Evolutionary conservation across 768 basidiomycete genomes (phyloP).

Genomic region (Nidula microcarpa): DNA sequence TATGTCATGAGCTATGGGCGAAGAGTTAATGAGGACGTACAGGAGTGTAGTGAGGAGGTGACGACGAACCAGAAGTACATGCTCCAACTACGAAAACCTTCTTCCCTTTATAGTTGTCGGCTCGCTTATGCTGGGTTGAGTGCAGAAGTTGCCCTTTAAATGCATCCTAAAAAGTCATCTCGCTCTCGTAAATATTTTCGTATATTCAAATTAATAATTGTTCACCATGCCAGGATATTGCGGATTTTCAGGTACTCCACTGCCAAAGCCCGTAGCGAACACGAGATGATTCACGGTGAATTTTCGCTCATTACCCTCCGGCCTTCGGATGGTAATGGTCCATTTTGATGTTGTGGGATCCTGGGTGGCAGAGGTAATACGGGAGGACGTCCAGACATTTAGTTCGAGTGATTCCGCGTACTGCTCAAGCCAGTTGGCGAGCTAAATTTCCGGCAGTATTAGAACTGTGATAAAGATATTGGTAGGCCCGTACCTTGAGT

Average conservation of each 20-base stretch:
- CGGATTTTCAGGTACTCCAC: constrained; percentile 41
- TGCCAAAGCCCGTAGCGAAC: constrained; percentile 51
- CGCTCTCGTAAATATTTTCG: not conserved
- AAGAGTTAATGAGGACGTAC: not conserved
- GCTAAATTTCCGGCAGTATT: constrained; percentile 27
- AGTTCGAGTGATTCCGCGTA: constrained; percentile 60
- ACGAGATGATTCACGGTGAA: constrained; percentile 48
- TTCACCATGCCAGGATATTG: constrained; percentile 38
- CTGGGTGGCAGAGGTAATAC: not conserved
- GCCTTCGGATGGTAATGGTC: not conserved
- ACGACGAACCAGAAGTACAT: constrained; percentile 40
- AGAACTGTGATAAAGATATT: not conserved
- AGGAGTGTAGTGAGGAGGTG: not conserved
- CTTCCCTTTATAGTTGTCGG: constrained; percentile 49
- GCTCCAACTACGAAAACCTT: constrained; percentile 54
- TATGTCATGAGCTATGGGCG: constrained; percentile 31
- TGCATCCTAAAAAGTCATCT: not conserved
- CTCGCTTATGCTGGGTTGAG: constrained; percentile 44
- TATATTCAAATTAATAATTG: not conserved
- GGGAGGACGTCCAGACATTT: constrained; percentile 58
- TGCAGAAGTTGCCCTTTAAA: constrained; percentile 45
- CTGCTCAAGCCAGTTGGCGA: constrained; percentile 64
- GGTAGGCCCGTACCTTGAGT: constrained; percentile 35
- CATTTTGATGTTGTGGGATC: not conserved
- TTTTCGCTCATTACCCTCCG: constrained; percentile 33